Evolutionary conservation across 176 grass and related monocot genomes (phyloP), one percentile per base, ranked within the genome.

Genomic region (Carex parvula): DNA sequence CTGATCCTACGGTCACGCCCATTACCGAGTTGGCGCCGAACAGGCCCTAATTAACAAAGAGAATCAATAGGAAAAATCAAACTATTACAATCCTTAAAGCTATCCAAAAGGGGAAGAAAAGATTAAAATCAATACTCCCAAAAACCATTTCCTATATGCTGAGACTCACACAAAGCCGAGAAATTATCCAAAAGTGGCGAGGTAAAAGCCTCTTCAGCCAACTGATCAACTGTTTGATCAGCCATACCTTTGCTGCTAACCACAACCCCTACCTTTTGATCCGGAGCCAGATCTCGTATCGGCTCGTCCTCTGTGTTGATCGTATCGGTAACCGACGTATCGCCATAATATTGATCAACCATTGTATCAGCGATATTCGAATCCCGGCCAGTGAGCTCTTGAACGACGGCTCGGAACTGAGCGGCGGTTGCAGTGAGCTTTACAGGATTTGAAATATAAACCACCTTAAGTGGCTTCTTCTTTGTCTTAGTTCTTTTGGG

Each of bases 391-490:
- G 94, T 97, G 86, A 97, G 88, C 86, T 91, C 88, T 87, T 97
- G 91, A 76, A 97, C 94, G 44, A 91, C 59, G 57, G 87, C 82
- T n/a, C 91, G 91, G 87, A 97, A 97, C 1, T 89, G 87, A 17
- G 82, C 89, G 35, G 17, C 86, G 59, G 78, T 91, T 62, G 94
- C 88, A 2, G 84, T 90, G 50, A 97, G 87, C 65, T 90, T 85
- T 83, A 97, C 70, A 13, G 94, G 94, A 85, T 97, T 97, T 67
- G 84, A 84, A 87, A 97, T 94, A 90, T 94, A 93, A 58, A 94
- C 88, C 54, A 97, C 62, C 85, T 93, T 97, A 58, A 97, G 83
- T 64, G 91, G 70, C 72, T 91, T 93, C 87, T 61, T 90, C 18
- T 26, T 57, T 16, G 60, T 37, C 46, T 76, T 68, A n/a, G 60